Base-by-base conservation (phyloP, 1,139 yeast genomes). In the Kluyveromyces sp. region DNA sequence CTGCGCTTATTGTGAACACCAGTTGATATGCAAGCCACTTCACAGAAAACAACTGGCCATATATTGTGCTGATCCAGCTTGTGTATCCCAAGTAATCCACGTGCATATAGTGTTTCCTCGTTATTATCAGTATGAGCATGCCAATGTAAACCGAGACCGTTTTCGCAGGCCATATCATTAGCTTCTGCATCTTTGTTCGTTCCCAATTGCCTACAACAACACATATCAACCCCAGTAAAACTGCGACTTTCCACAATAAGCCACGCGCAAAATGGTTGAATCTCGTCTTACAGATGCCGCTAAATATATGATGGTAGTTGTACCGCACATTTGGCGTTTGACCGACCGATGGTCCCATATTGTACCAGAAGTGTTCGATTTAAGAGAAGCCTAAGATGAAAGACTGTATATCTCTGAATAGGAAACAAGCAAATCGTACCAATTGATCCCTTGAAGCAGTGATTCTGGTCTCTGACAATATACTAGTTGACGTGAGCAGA, bases 51-150 rank as follows among this genome's bases (percentile, higher is more conserved):
- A 79, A 42, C 18, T 77, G 71, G 13, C 75, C 72, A 34, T 71
- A 54, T 1, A 77, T 50, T 43, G 75, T 80, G 18, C 70, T 68
- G 1, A 73, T 65, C 39, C 74, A 61, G 12, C 80, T 78, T 43
- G 77, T 73, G 50, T 73, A 71, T 3, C 69, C 68, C 2, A 77
- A 57, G 45, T 68, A 72, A 25, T 75, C 75, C 4, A 79, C 80
- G 32, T 74, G 76, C 32, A 79, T 55, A 40, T 73, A 70, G 32
- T 67, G 63, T 43, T 73, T 72, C 49, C 86, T 70, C 7, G 76
- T 63, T 40, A 72, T 65, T 40, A 75, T 71, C 37, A 81, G 61
- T 11, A 75, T 46, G 35, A 68, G 58, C 34, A 70, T 61, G 0
- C 70, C 68, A 6, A 55, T 28, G 56, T 69, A 69, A 7, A 69